phyloP scores from a whole-genome alignment of 352 stramenopile genomes.

The Pilasporangium apinafurcum region DNA sequence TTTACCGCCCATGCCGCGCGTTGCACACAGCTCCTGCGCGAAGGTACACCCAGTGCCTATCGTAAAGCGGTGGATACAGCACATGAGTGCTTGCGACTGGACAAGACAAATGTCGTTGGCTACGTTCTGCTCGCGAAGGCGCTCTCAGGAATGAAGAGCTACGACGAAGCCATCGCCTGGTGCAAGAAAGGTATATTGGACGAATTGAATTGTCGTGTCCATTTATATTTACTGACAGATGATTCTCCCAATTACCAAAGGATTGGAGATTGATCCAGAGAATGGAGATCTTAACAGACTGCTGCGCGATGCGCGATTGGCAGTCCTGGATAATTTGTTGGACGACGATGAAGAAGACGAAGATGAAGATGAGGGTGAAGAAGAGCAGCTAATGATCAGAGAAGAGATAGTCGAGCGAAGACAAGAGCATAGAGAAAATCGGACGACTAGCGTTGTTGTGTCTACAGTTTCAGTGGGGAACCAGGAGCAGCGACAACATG shows the following conservation, averaged over 20 bases:
- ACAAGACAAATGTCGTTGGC: slow-evolving; percentile 11
- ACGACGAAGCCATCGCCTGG: slow-evolving; percentile 31
- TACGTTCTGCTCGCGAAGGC: slow-evolving; percentile 31
- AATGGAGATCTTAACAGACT: slow-evolving; percentile 26
- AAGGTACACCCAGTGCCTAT: slow-evolving; percentile 8
- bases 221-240: too few relatives aligned
- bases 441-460: too few relatives aligned
- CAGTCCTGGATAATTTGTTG: slow-evolving; percentile 40
- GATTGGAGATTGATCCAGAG: slow-evolving; percentile 31
- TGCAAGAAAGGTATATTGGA: slow-evolving; percentile 54
- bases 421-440: neutral
- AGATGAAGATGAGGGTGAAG: slow-evolving; percentile 13
- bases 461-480: neutral
- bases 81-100: slow-evolving; percentile 13
- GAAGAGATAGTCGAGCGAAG: neutral
- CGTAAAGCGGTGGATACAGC: slow-evolving; percentile 22
- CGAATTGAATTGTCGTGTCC: too few relatives aligned
- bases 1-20: slow-evolving; percentile 1
- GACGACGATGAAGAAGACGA: slow-evolving; percentile 26
- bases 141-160: slow-evolving; percentile 21
- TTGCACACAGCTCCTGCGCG: slow-evolving; percentile 22
- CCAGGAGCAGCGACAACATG: neutral
- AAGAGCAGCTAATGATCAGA: neutral
- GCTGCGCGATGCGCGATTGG: slow-evolving; percentile 47
- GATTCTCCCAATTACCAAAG: slow-evolving; percentile 8